Conservation (phyloP, 1,284 basidiomycete species). For the Trametes sp. region DNA sequence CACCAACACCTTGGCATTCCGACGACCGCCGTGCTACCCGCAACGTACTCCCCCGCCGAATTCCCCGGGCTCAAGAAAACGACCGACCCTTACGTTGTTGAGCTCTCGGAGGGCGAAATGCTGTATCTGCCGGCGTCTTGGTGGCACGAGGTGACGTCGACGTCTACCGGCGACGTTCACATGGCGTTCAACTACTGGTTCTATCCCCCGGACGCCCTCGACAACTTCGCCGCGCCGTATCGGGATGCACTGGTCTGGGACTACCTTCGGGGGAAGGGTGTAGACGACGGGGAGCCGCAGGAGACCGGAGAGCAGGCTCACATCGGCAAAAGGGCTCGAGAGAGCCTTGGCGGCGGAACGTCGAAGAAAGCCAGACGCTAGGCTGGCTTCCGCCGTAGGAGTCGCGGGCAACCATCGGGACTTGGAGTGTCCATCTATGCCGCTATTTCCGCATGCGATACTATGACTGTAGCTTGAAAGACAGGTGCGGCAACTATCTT, state of each 20-base stretch:
- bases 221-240: constrained; percentile 41
- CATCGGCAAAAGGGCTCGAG: constrained; percentile 20
- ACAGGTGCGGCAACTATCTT: constrained; percentile 8
- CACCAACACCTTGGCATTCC: constrained; percentile 41
- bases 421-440: neutral
- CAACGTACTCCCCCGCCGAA: constrained; percentile 20
- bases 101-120: constrained; percentile 43
- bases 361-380: constrained; percentile 27
- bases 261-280: constrained; percentile 32
- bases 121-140: constrained; percentile 45
- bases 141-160: constrained; percentile 47
- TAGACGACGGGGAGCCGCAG: neutral
- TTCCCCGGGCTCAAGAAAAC: constrained; percentile 37
- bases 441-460: no score
- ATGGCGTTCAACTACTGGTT: constrained; percentile 50
- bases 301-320: constrained; percentile 18
- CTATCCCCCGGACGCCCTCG: constrained; percentile 42
- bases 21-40: constrained; percentile 38
- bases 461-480: constrained; percentile 1
- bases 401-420: neutral
- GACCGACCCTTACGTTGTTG: constrained; percentile 40
- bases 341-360: constrained; percentile 7
- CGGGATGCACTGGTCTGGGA: constrained; percentile 41
- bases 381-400: neutral
- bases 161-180: constrained; percentile 36